Evolutionary conservation across 306 rosid species (phyloP).

Genomic region (Corylus americana): DNA sequence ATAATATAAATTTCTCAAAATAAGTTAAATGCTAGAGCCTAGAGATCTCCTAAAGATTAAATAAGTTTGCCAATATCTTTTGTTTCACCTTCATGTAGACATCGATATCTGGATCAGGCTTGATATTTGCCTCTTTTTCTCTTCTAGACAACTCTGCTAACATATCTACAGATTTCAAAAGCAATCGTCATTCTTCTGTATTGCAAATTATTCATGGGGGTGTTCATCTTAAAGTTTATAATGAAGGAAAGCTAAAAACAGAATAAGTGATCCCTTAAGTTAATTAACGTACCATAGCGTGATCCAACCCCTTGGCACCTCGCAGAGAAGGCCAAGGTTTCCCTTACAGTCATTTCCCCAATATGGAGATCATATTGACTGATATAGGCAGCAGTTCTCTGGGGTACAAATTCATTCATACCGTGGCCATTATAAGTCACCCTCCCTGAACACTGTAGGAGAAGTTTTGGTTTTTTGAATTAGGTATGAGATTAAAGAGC

Average conservation of each 20-base stretch:
- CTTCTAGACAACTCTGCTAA: constrained; percentile 63
- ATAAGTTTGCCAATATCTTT: neutral
- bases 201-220: neutral
- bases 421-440: constrained; percentile 63
- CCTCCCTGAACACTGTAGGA: constrained; percentile 52
- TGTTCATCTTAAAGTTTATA: constrained; percentile 6
- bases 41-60: neutral
- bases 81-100: constrained; percentile 63
- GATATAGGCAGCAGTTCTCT: constrained; percentile 76
- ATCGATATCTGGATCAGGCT: constrained; percentile 69
- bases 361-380: constrained; percentile 75
- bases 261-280: constrained; percentile 2
- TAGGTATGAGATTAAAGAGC: neutral
- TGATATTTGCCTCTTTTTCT: constrained; percentile 63
- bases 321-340: constrained; percentile 82
- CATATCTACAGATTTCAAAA: constrained; percentile 44
- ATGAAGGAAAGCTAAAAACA: neutral
- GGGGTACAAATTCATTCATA: constrained; percentile 75
- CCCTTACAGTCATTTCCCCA: constrained; percentile 79
- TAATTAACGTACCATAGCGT: constrained; percentile 53
- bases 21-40: neutral
- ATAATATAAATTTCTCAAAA: neutral
- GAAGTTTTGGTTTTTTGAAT: neutral
- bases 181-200: neutral
- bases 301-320: constrained; percentile 80